These are phyloP conservation scores for Candida namnaoensis DNA, from an alignment of 805 yeast genomes.

Conservation along the genomic window DNA sequence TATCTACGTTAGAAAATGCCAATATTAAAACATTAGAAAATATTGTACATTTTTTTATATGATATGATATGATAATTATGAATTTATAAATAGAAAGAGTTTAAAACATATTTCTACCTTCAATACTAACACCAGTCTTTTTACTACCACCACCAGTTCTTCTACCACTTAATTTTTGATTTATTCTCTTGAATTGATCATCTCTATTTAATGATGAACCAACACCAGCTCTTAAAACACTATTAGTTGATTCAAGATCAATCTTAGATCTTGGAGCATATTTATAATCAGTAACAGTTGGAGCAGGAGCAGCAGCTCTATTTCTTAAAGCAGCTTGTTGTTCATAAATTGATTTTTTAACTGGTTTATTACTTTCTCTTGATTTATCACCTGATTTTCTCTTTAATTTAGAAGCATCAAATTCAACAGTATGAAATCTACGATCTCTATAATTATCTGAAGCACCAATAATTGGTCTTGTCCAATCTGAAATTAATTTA, in stretches of 20 bases:
- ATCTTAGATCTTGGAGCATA: constrained; percentile 79
- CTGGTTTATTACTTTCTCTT: constrained; percentile 14
- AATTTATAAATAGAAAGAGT: background rate
- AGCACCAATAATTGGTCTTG: constrained; percentile 94
- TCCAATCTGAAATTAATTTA: constrained; percentile 92
- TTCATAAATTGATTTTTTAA: constrained; percentile 62
- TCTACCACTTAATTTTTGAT: constrained; percentile 26
- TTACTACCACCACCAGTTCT: constrained; percentile 23
- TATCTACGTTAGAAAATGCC: no score
- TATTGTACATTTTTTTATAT: no score
- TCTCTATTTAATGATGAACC: constrained; percentile 49
- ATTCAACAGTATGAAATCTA: constrained; percentile 58
- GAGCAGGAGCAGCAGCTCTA: constrained; percentile 94
- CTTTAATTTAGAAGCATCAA: constrained; percentile 38
- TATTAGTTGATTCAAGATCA: constrained; percentile 25
- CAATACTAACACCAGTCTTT: constrained; percentile 73
- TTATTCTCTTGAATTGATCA: constrained; percentile 76
- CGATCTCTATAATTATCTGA: constrained; percentile 91
- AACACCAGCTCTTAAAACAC: constrained; percentile 32
- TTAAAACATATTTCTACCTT: constrained; percentile 45
- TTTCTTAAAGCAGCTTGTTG: constrained; percentile 86
- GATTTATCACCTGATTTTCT: constrained; percentile 4
- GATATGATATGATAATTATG: no score
- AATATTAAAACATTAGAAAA: no score
- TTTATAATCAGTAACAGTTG: constrained; percentile 79